Percentiles rank a stretch among this genome's conserved stretches.
These are phyloP conservation scores for Alternaria arborescens DNA, from an alignment of 2,329 filamentous ascomycete genomes.

Conservation along the genomic window DNA sequence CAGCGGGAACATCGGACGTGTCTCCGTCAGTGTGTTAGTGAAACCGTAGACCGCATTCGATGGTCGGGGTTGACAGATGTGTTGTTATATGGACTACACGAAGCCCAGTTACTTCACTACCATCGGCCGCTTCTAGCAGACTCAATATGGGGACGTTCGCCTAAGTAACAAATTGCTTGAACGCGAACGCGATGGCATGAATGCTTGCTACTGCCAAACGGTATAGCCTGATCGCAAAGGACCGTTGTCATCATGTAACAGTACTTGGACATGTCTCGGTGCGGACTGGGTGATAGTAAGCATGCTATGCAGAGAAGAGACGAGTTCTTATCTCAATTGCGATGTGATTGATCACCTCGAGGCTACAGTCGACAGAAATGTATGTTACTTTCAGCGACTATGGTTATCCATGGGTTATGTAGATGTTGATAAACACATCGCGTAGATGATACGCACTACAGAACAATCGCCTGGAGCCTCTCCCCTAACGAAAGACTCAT, in stretches of 20 bases:
- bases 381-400: not conserved
- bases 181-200: not conserved
- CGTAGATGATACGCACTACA: not conserved
- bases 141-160: too few species aligned
- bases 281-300: not conserved
- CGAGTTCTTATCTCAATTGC: not conserved
- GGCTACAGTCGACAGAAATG: not conserved
- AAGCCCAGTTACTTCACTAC: not conserved
- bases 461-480: not conserved
- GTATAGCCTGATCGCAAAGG: not conserved
- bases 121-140: not conserved
- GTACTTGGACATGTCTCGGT: not conserved
- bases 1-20: slow-evolving; percentile 14
- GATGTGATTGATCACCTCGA: not conserved
- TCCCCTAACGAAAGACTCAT: too few species aligned
- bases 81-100: not conserved
- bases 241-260: not conserved
- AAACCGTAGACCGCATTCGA: not conserved
- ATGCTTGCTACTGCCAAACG: not conserved
- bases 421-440: not conserved
- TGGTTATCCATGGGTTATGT: not conserved
- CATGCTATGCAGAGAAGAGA: not conserved
- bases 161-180: not conserved
- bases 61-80: not conserved
- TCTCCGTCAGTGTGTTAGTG: slow-evolving; percentile 9